Base-by-base conservation (phyloP, 768 basidiomycete species). In the Calocybe gangraenosa region DNA sequence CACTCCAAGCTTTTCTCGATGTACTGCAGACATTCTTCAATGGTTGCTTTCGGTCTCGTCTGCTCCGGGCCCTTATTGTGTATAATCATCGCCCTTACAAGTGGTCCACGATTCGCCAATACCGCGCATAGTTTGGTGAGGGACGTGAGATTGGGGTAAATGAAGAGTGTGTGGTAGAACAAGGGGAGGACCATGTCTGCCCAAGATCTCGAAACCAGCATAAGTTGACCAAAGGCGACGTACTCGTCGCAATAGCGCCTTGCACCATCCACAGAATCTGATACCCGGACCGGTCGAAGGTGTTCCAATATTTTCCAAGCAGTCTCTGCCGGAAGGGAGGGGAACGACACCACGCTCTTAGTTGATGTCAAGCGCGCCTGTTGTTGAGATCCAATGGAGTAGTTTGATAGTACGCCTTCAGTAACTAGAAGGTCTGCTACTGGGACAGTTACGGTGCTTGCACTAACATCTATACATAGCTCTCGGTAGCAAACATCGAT, bases 191-290 rank as follows among this genome's bases (percentile, higher is more conserved):
- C 30, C 28, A 48, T 9, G 11, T 37, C 21, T 7, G 40, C 37
- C 47, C 47, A 48, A 15, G 32, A 19, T 22, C 43, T 43, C 30
- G 42, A 48, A 15, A 48, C 42, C 17, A 48, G 30, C 32, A 32
- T 17, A 13, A 48, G 40, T 21, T 32, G 36, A n/a, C 36, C 36
- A 22, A 48, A 48, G 21, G 36, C 14, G 18, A 15, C 42, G n/a
- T 13, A 9, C 10, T 37, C 37, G 20, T 7, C 17, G 19, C 14
- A 15, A 22, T 46, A 40, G 6, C 14, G 13, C 8, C 18, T 22
- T 19, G 35, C 47, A n/a, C 37, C 31, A 11, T 25, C 7, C 7
- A 38, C 8, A 8, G 5, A 5, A 28, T 6, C 25, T 11, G 25
- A 28, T 5, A 28, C 25, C 5, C 43, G 43, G 4, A 14, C 32